Evolutionary conservation across 768 basidiomycete species (phyloP), one percentile per base, ranked within the genome.

Genomic region (Stropharia rugosoannulata): DNA sequence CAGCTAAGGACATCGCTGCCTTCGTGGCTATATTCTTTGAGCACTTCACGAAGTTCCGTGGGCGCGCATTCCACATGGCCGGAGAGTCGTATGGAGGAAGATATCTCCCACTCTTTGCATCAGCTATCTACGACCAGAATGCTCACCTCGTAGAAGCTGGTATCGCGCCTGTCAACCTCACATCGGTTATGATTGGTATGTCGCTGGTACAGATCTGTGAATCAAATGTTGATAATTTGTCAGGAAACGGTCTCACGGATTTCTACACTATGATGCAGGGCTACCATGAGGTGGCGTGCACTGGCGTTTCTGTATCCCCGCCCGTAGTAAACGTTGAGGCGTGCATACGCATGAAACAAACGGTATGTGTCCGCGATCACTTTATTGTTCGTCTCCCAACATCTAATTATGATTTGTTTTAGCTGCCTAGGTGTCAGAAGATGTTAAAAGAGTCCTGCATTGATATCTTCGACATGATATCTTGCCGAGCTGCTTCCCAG

Each of bases 21-120:
- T 90, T 90, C 59, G 75, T 90, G 0, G 73, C 80, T 8, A 82
- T 90, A 49, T 90, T 90, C 70, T 90, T 90, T 49, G 86, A 90
- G 61, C 78, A 84, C 57, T 92, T 92, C 64, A 76, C 67, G 49
- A 75, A 85, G 62, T 90, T 89, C 75, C 84, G 87, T 61, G 86
- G 87, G 2, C 73, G 87, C 1, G 65, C 73, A 1, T 84, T 87
- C 68, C 85, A 87, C 57, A 79, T 87, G 75, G 75, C 82, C 0
- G 84, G 90, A 9, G 90, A 93, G 70, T 91, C 87, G 0, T 93
- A 92, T 61, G 90, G 81, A 1, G 86, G 87, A 10, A 80, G 83
- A 8, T 88, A 89, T 63, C 73, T 90, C 1, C 89, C 86, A 0
- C 72, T 88, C 0, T 93, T 93, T 58, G 91, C 90, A 0, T 79